phyloP scores from a whole-genome alignment of 306 rosid species.

The Psophocarpus tetragonolobus region DNA sequence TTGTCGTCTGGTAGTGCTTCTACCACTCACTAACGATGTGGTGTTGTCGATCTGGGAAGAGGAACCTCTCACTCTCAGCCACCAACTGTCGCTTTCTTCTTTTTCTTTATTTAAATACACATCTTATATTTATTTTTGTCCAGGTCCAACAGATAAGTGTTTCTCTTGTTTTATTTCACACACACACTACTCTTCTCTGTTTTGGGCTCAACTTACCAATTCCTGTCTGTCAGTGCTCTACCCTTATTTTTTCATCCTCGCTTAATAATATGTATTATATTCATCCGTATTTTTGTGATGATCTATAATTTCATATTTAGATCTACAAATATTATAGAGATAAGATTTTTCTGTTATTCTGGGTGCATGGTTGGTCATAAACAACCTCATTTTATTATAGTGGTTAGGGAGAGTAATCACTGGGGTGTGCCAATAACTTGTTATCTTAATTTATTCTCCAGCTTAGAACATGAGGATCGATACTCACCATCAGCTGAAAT shows the following conservation, averaged over 20 bases:
- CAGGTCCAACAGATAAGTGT: slow-evolving; percentile 16
- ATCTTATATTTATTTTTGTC: no score
- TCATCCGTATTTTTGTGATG: no score
- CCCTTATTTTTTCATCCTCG: background rate
- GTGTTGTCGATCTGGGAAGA: slow-evolving; percentile 37
- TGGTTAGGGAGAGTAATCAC: no score
- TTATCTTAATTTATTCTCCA: background rate
- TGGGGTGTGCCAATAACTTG: no score
- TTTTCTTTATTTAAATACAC: background rate
- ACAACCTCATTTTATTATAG: no score
- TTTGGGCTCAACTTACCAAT: slow-evolving; percentile 22
- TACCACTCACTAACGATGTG: slow-evolving; percentile 76
- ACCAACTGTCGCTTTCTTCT: slow-evolving; percentile 26
- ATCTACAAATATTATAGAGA: background rate
- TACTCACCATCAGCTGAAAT: slow-evolving; percentile 86
- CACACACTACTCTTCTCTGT: no score
- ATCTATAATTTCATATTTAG: no score
- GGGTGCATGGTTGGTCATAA: background rate
- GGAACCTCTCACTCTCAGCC: slow-evolving; percentile 28
- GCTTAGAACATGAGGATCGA: slow-evolving; percentile 61
- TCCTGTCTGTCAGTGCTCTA: slow-evolving; percentile 31
- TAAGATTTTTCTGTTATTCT: background rate
- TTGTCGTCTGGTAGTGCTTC: slow-evolving; percentile 36
- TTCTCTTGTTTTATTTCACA: background rate
- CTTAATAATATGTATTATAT: no score